Evolutionary conservation across 202 grass and related monocot species (phyloP).

Genomic region (Panicum hallii): DNA sequence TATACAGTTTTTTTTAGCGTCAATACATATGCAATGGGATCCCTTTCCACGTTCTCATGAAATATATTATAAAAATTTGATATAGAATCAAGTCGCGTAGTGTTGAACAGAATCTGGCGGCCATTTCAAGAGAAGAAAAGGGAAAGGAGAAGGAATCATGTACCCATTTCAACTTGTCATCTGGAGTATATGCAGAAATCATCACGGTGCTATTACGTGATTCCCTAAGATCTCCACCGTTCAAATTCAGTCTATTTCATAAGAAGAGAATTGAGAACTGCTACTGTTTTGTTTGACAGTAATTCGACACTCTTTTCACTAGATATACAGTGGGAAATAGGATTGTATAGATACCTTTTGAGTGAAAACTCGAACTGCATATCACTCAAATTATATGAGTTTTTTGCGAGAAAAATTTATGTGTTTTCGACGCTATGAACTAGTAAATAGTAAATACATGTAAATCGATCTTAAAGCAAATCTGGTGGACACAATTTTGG

Average conservation of each 20-base stretch:
- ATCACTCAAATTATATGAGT: background rate
- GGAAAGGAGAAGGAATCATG: background rate
- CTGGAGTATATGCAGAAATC: slow-evolving; percentile 6
- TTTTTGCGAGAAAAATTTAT: too few relatives aligned
- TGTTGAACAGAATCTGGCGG: background rate
- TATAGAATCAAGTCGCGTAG: background rate
- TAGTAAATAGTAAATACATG: too few relatives aligned
- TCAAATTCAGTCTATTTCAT: background rate
- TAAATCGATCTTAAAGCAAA: too few relatives aligned
- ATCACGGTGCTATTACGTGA: background rate
- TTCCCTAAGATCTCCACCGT: background rate
- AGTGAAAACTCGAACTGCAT: background rate
- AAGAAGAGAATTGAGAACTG: background rate
- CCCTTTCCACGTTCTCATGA: background rate
- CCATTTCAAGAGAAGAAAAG: background rate
- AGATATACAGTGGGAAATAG: background rate
- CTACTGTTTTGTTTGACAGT: background rate
- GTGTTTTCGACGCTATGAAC: background rate
- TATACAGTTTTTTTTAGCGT: background rate
- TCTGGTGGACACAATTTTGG: too few relatives aligned
- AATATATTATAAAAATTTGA: background rate
- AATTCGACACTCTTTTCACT: background rate
- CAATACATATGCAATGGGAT: background rate
- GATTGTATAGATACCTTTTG: background rate
- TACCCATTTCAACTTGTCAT: background rate